A percentile compares a stretch with the other conserved stretches of the same genome.
Conservation (phyloP, 352 stramenopile genomes). For the Phytophthora megakarya region DNA sequence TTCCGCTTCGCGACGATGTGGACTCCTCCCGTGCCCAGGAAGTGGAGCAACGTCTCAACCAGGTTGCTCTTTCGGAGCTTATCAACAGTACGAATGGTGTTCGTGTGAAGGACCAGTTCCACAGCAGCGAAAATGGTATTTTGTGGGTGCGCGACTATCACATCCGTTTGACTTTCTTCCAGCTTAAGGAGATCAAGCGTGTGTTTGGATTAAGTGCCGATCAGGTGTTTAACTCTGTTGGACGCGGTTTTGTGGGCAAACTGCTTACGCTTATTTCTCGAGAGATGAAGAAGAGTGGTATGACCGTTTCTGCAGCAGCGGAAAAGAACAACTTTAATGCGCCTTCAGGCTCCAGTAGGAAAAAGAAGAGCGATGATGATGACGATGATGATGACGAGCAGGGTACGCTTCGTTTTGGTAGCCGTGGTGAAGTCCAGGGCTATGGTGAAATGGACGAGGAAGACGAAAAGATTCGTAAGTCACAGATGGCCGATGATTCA, state of each 20-base stretch:
- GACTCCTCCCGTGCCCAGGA: conserved; percentile 60
- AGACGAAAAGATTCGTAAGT: conserved; percentile 84
- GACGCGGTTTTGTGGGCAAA: conserved; percentile 90
- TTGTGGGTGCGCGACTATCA: conserved; percentile 97
- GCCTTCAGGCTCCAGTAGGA: conserved; percentile 32
- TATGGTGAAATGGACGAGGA: conserved; percentile 95
- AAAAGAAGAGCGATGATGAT: conserved; percentile 64
- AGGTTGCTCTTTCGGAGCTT: conserved; percentile 93
- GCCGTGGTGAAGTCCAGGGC: conserved; percentile 76
- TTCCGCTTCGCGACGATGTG: conserved; percentile 88
- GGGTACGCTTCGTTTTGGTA: conserved; percentile 85
- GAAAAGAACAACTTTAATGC: conserved; percentile 55
- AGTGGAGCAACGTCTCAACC: conserved; percentile 91
- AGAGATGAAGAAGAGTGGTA: conserved; percentile 92
- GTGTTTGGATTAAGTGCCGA: conserved; percentile 96
- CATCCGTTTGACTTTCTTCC: conserved; percentile 95
- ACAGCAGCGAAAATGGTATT: conserved; percentile 87
- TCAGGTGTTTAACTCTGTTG: conserved; percentile 91
- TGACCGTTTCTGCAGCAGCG: conserved; percentile 54
- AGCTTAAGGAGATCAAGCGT: conserved; percentile 93
- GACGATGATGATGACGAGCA: conserved; percentile 91
- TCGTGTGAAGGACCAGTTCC: conserved; percentile 91
- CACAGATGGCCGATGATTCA: conserved; percentile 62
- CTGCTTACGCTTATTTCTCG: conserved; percentile 94
- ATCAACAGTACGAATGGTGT: conserved; percentile 93